These are phyloP conservation scores for Colletotrichum costaricense DNA, from an alignment of 2,329 filamentous ascomycete species.

Conservation along the genomic window DNA sequence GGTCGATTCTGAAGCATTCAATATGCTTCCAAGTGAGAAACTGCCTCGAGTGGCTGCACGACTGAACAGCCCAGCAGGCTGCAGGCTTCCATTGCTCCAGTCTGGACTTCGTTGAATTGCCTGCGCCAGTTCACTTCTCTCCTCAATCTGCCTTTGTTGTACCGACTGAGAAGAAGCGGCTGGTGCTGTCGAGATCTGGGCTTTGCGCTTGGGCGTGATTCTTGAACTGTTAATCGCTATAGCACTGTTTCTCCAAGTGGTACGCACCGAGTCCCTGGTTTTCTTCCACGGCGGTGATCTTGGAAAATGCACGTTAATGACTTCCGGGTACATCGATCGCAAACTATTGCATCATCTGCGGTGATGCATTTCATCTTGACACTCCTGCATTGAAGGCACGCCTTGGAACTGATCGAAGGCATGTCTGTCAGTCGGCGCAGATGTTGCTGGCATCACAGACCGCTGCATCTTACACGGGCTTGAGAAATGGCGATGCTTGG, in stretches of 20 bases:
- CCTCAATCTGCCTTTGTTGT: neutral
- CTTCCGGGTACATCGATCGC: constrained; percentile 50
- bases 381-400: constrained; percentile 50
- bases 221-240: neutral
- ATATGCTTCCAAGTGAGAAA: constrained; percentile 48
- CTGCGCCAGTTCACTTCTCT: neutral
- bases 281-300: constrained; percentile 52
- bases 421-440: neutral
- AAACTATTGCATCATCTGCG: constrained; percentile 39
- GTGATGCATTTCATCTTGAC: constrained; percentile 53
- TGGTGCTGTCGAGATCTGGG: neutral
- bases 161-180: neutral
- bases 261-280: constrained; percentile 48
- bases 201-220: neutral
- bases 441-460: neutral
- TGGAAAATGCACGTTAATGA: constrained; percentile 50
- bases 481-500: neutral
- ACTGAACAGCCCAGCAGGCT: constrained; percentile 47
- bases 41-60: constrained; percentile 46
- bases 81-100: constrained; percentile 39
- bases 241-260: neutral
- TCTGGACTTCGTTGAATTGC: constrained; percentile 10
- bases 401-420: constrained; percentile 36
- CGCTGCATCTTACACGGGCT: constrained; percentile 2
- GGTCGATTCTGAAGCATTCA: constrained; percentile 35